These are phyloP conservation scores for Aspergillaceae sp. DNA, from an alignment of 2,329 filamentous ascomycete genomes.

Conservation along the genomic window DNA sequence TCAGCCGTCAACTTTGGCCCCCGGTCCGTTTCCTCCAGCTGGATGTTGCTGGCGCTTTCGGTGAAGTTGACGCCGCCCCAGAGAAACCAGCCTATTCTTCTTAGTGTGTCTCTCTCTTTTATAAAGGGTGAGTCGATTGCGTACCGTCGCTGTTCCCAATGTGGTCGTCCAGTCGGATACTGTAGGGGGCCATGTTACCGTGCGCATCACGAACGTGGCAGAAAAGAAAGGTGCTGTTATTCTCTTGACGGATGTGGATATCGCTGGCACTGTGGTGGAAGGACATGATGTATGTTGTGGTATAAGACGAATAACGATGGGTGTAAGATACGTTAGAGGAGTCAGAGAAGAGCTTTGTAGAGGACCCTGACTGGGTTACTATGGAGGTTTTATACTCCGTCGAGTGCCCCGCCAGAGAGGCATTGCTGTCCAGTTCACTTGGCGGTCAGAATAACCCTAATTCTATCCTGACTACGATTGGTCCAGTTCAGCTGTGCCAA, in stretches of 20 bases:
- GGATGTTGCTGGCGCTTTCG: constrained; percentile 7
- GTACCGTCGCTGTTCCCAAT: constrained; percentile 13
- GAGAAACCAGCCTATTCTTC: constrained; percentile 12
- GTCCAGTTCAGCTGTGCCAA: not conserved
- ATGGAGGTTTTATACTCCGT: too few relatives aligned
- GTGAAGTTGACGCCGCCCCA: constrained; percentile 15
- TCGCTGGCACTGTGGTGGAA: constrained; percentile 8
- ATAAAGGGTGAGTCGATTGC: too few relatives aligned
- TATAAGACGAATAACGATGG: too few relatives aligned
- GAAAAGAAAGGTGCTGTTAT: constrained; percentile 7
- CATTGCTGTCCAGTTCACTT: constrained; percentile 3
- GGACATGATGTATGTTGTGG: constrained; percentile 5
- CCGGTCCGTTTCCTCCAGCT: constrained; percentile 6
- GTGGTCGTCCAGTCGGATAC: constrained; percentile 11
- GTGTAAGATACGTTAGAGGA: too few relatives aligned
- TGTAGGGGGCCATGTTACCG: constrained; percentile 1
- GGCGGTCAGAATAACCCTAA: constrained; percentile 1
- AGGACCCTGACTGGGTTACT: too few relatives aligned
- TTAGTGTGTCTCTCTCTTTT: not conserved
- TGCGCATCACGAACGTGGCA: constrained; percentile 4
- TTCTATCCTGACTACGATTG: constrained; percentile 1
- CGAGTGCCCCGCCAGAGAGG: not conserved
- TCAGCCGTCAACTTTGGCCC: constrained; percentile 13
- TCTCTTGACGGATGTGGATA: constrained; percentile 7
- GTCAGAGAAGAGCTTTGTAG: too few relatives aligned